Evolutionary conservation across 1,284 basidiomycete genomes (phyloP).

Genomic region (Gomphus bonarii): DNA sequence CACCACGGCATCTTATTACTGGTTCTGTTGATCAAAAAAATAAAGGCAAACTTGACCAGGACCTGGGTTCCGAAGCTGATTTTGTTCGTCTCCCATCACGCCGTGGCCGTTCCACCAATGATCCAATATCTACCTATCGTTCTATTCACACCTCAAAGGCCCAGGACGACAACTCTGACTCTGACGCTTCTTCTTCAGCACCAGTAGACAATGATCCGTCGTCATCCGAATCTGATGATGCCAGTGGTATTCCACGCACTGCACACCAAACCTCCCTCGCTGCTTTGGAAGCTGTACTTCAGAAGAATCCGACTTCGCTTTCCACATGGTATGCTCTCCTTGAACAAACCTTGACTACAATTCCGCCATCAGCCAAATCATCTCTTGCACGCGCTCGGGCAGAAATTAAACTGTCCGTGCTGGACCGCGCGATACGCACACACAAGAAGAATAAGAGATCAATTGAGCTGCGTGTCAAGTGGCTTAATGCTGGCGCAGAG

Average conservation of each 20-base stretch:
- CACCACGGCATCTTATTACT: conserved; percentile 35
- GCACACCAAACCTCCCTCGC: conserved; percentile 49
- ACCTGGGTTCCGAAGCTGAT: conserved; percentile 47
- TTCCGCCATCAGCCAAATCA: conserved; percentile 54
- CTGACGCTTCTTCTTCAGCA: conserved; percentile 26
- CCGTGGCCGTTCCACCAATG: conserved; percentile 20
- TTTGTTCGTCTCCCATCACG: conserved; percentile 46
- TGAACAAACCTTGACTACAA: conserved; percentile 44
- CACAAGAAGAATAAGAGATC: conserved; percentile 42
- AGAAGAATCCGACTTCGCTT: conserved; percentile 39
- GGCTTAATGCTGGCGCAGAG: conserved; percentile 60
- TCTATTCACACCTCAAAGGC: conserved; percentile 32
- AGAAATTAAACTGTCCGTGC: conserved; percentile 59
- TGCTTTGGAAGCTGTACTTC: conserved; percentile 45
- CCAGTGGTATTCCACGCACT: conserved; percentile 29
- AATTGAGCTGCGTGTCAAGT: conserved; percentile 43
- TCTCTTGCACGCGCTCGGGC: conserved; percentile 45
- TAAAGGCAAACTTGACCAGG: background rate
- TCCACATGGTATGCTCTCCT: conserved; percentile 59
- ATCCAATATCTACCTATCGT: conserved; percentile 34
- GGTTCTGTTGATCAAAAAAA: conserved; percentile 20
- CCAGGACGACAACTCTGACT: conserved; percentile 32
- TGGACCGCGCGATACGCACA: conserved; percentile 51
- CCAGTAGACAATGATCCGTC: conserved; percentile 15
- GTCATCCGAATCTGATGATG: conserved; percentile 22